phyloP scores from a whole-genome alignment of 495 filamentous ascomycete genomes.

The Hyaloscypha bicolor region DNA sequence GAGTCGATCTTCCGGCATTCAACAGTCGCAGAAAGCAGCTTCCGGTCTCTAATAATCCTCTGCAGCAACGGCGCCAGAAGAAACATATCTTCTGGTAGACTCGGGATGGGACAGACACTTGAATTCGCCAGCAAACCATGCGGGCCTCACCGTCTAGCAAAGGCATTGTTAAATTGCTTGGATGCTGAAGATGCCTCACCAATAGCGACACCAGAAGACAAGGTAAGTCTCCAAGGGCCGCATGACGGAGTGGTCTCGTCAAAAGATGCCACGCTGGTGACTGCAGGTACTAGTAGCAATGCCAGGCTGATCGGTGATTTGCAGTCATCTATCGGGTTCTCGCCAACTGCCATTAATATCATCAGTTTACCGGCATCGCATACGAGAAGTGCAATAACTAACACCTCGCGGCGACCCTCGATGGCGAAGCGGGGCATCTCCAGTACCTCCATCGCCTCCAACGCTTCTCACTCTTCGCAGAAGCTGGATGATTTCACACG shows the following conservation, averaged over 20 bases:
- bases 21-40: conserved; percentile 8
- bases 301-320: conserved; percentile 24
- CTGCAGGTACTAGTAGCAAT: conserved; percentile 15
- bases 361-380: conserved; percentile 5
- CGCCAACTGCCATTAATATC: conserved; percentile 16
- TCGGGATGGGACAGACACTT: conserved; percentile 9
- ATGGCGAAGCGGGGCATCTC: not conserved
- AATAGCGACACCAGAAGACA: not conserved
- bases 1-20: conserved; percentile 14
- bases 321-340: conserved; percentile 30
- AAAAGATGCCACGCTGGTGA: conserved; percentile 8
- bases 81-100: conserved; percentile 13
- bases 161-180: conserved; percentile 24
- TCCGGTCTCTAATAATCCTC: conserved; percentile 13
- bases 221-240: conserved; percentile 17
- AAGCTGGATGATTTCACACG: not conserved
- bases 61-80: conserved; percentile 20
- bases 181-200: conserved; percentile 21
- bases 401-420: not conserved
- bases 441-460: not conserved
- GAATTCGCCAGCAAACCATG: conserved; percentile 30
- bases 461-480: not conserved
- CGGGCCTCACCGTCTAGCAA: conserved; percentile 26
- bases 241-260: conserved; percentile 2
- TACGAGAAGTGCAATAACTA: conserved; percentile 1